These are phyloP conservation scores for Fusarium sp. DNA, from an alignment of 2,329 filamentous ascomycete species.

Conservation along the genomic window DNA sequence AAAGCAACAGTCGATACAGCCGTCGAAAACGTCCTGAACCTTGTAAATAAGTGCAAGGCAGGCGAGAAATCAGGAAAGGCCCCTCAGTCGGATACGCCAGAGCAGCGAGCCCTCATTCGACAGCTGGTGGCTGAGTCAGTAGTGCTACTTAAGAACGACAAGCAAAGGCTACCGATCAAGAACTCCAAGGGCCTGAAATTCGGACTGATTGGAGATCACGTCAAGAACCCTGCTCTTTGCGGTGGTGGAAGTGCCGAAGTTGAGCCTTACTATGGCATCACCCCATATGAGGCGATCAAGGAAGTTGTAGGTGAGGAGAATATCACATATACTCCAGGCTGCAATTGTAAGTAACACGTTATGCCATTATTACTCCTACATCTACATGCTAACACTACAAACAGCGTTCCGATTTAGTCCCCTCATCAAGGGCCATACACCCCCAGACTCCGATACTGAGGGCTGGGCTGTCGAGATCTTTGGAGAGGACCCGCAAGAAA, in stretches of 20 bases:
- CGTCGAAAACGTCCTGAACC: constrained; percentile 37
- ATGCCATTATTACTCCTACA: rapidly evolving
- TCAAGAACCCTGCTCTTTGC: constrained; percentile 44
- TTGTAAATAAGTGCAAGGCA: constrained; percentile 19
- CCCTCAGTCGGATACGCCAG: constrained; percentile 15
- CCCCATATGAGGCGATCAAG: constrained; percentile 43
- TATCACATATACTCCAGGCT: constrained; percentile 29
- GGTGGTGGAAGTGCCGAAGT: constrained; percentile 48
- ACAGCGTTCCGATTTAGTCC: constrained; percentile 30
- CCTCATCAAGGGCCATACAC: constrained; percentile 12
- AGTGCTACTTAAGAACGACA: constrained; percentile 20
- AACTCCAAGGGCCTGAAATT: constrained; percentile 44
- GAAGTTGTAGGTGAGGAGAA: constrained; percentile 35
- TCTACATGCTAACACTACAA: background rate
- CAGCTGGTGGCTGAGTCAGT: constrained; percentile 20
- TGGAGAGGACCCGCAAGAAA: constrained; percentile 1
- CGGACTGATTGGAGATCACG: constrained; percentile 51
- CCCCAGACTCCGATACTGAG: background rate
- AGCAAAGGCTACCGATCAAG: constrained; percentile 9
- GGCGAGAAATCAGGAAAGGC: background rate
- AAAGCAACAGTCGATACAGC: constrained; percentile 35
- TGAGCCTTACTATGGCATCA: constrained; percentile 46
- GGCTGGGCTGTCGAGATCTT: constrained; percentile 32
- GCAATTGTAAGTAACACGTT: constrained; percentile 14
- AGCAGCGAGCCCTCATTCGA: constrained; percentile 22